phyloP scores from a whole-genome alignment of 257 asterid genomes.

The Penstemon davidsonii region DNA sequence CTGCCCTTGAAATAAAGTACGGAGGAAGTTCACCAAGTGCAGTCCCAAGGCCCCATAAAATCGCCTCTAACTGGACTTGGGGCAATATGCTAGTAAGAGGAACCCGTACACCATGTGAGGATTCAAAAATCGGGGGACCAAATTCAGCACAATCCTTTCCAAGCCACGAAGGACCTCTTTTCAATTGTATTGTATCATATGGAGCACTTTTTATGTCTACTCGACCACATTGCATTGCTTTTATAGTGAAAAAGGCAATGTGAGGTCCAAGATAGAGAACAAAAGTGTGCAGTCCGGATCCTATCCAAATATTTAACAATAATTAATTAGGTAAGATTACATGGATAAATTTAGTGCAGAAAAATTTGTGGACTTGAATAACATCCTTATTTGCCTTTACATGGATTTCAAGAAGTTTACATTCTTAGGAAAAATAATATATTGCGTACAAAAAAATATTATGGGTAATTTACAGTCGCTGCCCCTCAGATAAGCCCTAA shows the following conservation, averaged over 20 bases:
- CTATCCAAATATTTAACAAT: slow-evolving; percentile 35
- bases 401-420: too few species aligned
- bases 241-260: slow-evolving; percentile 81
- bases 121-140: slow-evolving; percentile 67
- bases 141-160: slow-evolving; percentile 77
- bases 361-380: too few species aligned
- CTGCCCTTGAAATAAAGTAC: slow-evolving; percentile 94
- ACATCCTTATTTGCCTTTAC: too few species aligned
- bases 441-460: too few species aligned
- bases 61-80: slow-evolving; percentile 88
- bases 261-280: slow-evolving; percentile 96
- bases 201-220: slow-evolving; percentile 84
- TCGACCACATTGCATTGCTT: slow-evolving; percentile 86
- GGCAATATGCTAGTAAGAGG: slow-evolving; percentile 85
- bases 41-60: slow-evolving; percentile 92
- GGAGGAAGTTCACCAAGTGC: slow-evolving; percentile 99
- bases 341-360: too few species aligned
- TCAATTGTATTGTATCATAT: slow-evolving; percentile 86
- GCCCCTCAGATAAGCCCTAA: too few species aligned
- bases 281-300: slow-evolving; percentile 94
- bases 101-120: slow-evolving; percentile 58
- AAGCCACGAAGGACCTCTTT: slow-evolving; percentile 77
- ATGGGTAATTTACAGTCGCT: too few species aligned
- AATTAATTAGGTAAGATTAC: too few species aligned
- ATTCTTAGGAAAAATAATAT: too few species aligned